These are phyloP conservation scores for Fremontodendron californicum DNA, from an alignment of 345 rosid species.

Conservation along the genomic window DNA sequence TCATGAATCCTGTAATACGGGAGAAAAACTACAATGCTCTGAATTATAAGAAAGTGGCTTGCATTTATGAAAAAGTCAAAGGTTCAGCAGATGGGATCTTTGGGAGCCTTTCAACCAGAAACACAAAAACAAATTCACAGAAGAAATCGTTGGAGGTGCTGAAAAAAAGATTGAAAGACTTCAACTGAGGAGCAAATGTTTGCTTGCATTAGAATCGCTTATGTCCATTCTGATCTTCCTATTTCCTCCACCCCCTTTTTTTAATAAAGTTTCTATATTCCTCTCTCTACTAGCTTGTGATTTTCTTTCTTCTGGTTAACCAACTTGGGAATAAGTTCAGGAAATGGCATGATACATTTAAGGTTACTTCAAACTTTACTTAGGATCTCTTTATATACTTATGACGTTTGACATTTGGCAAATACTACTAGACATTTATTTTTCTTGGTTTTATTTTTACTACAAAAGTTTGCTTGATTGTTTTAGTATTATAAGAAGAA, in stretches of 20 bases:
- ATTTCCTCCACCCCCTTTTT: neutral
- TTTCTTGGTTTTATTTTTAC: neutral
- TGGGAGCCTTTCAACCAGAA: slow-evolving; percentile 71
- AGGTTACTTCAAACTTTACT: neutral
- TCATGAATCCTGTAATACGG: slow-evolving; percentile 90
- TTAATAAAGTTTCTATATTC: neutral
- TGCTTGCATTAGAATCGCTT: slow-evolving; percentile 20
- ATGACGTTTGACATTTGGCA: neutral
- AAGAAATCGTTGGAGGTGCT: slow-evolving; percentile 92
- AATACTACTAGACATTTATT: too few species aligned
- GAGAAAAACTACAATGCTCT: slow-evolving; percentile 70
- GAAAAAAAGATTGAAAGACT: slow-evolving; percentile 91
- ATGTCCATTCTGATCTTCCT: slow-evolving; percentile 1
- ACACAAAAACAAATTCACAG: slow-evolving; percentile 56
- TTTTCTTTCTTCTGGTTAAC: neutral
- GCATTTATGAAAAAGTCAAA: slow-evolving; percentile 80
- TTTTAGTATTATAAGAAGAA: slow-evolving; percentile 32
- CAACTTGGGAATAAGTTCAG: neutral
- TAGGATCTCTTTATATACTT: neutral
- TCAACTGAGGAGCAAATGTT: slow-evolving; percentile 45
- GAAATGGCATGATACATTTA: neutral
- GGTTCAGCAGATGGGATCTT: slow-evolving; percentile 85
- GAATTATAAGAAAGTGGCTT: slow-evolving; percentile 89
- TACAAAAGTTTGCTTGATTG: too few species aligned
- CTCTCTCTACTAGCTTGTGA: neutral